A percentile compares a stretch with the other conserved stretches of the same genome.
phyloP scores from a whole-genome alignment of 2,329 filamentous ascomycete genomes.

The Purpureocillium takamizusanense region DNA sequence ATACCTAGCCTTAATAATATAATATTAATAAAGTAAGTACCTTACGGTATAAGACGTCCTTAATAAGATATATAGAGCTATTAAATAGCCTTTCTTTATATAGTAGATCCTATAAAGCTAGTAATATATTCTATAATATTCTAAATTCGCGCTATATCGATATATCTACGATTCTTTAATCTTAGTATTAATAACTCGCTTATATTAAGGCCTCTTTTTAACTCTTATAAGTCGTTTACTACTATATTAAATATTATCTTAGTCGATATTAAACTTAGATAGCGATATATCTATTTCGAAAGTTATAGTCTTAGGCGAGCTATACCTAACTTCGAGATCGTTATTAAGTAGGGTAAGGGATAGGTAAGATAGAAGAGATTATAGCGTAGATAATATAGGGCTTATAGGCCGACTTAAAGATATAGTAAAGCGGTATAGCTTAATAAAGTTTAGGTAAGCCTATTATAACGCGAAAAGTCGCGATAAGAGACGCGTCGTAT shows the following conservation, averaged over 20 bases:
- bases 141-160: no score
- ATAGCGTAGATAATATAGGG: background rate
- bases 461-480: background rate
- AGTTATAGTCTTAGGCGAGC: background rate
- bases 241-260: background rate
- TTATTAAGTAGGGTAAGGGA: background rate
- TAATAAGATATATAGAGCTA: constrained; percentile 1
- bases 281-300: background rate
- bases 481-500: background rate
- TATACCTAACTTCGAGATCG: background rate
- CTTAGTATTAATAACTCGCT: background rate
- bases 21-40: background rate
- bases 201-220: background rate
- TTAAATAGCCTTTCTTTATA: background rate
- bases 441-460: background rate
- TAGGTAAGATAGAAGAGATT: background rate
- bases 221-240: background rate
- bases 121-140: no score
- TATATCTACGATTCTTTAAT: no score
- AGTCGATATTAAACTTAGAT: background rate
- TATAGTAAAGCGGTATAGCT: background rate
- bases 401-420: background rate
- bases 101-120: background rate
- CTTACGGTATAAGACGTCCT: no score
- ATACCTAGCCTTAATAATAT: constrained; percentile 3